phyloP scores from a whole-genome alignment of 306 rosid species.

The Ormosia semicastrata region DNA sequence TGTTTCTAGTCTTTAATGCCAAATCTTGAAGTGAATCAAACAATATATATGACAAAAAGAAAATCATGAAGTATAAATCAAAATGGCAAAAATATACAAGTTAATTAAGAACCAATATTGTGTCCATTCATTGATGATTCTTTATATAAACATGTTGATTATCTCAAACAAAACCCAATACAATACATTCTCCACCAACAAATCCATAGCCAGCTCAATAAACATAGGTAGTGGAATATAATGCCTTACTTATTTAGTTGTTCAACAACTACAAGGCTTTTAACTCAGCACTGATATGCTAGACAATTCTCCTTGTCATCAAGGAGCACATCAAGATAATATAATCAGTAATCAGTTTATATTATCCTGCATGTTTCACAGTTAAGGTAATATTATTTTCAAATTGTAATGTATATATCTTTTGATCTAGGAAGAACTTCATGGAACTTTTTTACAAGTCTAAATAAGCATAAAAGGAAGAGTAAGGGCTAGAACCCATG shows the following conservation, averaged over 20 bases:
- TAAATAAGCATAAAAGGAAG: background rate
- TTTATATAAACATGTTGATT: background rate
- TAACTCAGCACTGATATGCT: no score
- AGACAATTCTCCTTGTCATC: no score
- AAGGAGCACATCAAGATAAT: no score
- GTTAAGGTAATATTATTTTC: background rate
- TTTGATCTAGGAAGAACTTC: background rate
- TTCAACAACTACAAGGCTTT: no score
- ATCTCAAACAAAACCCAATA: background rate
- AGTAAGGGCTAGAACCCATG: background rate
- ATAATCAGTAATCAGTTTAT: background rate
- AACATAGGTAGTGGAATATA: no score
- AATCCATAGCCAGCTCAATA: background rate
- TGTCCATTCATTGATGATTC: background rate
- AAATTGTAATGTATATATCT: background rate
- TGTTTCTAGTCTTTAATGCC: background rate
- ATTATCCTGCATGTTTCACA: background rate
- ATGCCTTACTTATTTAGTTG: no score
- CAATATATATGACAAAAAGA: background rate
- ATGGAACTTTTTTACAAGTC: background rate
- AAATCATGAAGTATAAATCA: background rate
- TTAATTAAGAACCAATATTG: background rate
- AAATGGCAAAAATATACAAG: background rate
- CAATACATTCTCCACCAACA: background rate
- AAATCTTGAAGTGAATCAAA: constrained; percentile 4